Base-by-base conservation (phyloP, 176 grass and related monocot genomes). In the Cymbopogon citratus region DNA sequence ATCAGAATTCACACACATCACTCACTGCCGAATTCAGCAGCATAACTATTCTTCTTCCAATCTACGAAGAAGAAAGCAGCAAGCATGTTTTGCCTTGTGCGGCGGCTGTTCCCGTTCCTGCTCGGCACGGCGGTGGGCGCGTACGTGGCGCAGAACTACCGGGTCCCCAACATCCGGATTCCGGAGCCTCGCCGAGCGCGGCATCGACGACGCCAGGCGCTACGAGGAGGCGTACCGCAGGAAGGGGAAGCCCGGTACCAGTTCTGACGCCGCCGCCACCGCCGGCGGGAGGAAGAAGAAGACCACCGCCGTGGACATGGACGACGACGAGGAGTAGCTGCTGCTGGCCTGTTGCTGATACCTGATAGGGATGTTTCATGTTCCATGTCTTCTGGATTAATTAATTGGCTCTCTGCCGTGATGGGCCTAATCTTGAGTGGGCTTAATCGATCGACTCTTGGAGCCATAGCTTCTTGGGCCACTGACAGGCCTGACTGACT, bases 191-290 rank as follows among this genome's bases (percentile, higher is more conserved):
- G 87, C 84, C 27, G 16, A 79, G 48, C 36, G 25, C 11, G 27
- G 75, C 76, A 48, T 87, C 40, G 66, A 75, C 56, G 73, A 65
- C 33, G 85, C 91, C 48, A 84, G 59, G 72, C 54, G 63, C 0
- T 90, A 92, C 38, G 92, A 94, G 87, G 87, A 94, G 90, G 41
- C 82, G 5, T 84, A 92, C 75, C 87, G 92, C 78, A 90, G 72
- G 74, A 83, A 72, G 59, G 4, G 1, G 65, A 38, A 5, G 24
- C 25, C 12, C 18, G 1, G 13, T 11, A 48, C 2, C 11, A 31
- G 13, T 13, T 12, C 67, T 12, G 43, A 18, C 6, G n/a, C 1
- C 59, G 49, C 1, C 13, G 64, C 6, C 6, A n/a, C n/a, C n/a
- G 2, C 1, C 35, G 8, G 7, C 3, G 14, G 45, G 16, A 71